phyloP scores from a whole-genome alignment of 768 basidiomycete genomes.

The Suillus cothurnatus region DNA sequence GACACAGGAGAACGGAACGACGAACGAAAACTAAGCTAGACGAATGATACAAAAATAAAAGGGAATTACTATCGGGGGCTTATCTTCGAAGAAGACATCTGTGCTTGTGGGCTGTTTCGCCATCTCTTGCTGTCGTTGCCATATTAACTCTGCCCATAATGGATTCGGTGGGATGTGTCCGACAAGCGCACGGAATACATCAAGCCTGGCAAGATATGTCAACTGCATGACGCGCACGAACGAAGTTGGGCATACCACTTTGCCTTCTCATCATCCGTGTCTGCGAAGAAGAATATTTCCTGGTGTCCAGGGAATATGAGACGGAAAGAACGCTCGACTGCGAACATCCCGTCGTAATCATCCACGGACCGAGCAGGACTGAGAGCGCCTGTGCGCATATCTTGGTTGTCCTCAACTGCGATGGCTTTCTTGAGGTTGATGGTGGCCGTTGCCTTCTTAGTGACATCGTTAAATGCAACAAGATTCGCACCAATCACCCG shows the following conservation, averaged over 20 bases:
- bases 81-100: not conserved
- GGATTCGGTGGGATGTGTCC: slow-evolving; percentile 92
- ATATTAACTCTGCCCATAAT: slow-evolving; percentile 89
- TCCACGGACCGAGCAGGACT: slow-evolving; percentile 49
- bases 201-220: slow-evolving; percentile 58
- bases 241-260: slow-evolving; percentile 63
- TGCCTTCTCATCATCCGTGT: slow-evolving; percentile 84
- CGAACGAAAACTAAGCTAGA: slow-evolving; percentile 1
- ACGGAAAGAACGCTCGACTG: slow-evolving; percentile 84
- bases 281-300: slow-evolving; percentile 89
- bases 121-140: slow-evolving; percentile 72
- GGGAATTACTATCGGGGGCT: slow-evolving; percentile 2
- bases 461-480: slow-evolving; percentile 91
- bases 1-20: not conserved
- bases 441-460: slow-evolving; percentile 86
- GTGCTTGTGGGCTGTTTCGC: slow-evolving; percentile 17
- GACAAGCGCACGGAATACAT: slow-evolving; percentile 80
- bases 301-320: slow-evolving; percentile 77
- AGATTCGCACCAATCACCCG: slow-evolving; percentile 85
- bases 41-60: slow-evolving; percentile 1
- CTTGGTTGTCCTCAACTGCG: slow-evolving; percentile 75
- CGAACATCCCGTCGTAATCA: slow-evolving; percentile 65
- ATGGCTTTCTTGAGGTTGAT: slow-evolving; percentile 88
- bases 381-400: slow-evolving; percentile 46
- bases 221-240: not conserved